Base-by-base conservation (phyloP, 352 stramenopile genomes). In the Hyphochytrium catenoides region DNA sequence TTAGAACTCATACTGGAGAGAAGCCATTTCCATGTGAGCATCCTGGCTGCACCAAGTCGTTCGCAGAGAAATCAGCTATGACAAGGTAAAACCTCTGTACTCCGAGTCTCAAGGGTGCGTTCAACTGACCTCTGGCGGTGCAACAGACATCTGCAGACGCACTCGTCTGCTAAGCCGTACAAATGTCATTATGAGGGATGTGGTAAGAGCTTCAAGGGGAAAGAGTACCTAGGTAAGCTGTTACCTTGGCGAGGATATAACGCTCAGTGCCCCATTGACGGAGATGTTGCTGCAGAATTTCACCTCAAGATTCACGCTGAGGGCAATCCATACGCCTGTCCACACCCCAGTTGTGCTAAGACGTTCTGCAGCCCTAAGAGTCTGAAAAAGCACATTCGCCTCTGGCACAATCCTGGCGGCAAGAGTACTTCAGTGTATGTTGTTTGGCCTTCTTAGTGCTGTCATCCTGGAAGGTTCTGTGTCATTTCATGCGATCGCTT, bases 51-150 rank as follows among this genome's bases (percentile, higher is more conserved):
- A 66, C 77, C 48, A 86, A 86, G 41, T 74, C 62, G 1, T 86
- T 86, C 45, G 71, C 68, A 7, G 65, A 82, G 43, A 86, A 86
- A 43, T 78, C 71, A 28, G 62, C 63, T 20, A 81, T 77, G 63
- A 81, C 63, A 7, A 59, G 66, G 60, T 74, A 57, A 23, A 50
- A 27, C 28, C 12, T 38, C 9, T 31, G 32, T n/a, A n/a, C n/a
- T n/a, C n/a, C n/a, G n/a, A n/a, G n/a, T n/a, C n/a, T n/a, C n/a
- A n/a, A n/a, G n/a, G n/a, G n/a, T n/a, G n/a, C n/a, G 22, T 43
- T 36, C 34, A 19, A 26, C 3, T 16, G 8, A 22, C 3, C 4
- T 36, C 26, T 1, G n/a, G 15, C 12, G n/a, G n/a, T n/a, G n/a
- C 15, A 14, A 30, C 16, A 78, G 60, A n/a, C 69, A 84, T 36